Conservation (phyloP, 1,139 yeast species). For the Magnusiomyces clavatus region DNA sequence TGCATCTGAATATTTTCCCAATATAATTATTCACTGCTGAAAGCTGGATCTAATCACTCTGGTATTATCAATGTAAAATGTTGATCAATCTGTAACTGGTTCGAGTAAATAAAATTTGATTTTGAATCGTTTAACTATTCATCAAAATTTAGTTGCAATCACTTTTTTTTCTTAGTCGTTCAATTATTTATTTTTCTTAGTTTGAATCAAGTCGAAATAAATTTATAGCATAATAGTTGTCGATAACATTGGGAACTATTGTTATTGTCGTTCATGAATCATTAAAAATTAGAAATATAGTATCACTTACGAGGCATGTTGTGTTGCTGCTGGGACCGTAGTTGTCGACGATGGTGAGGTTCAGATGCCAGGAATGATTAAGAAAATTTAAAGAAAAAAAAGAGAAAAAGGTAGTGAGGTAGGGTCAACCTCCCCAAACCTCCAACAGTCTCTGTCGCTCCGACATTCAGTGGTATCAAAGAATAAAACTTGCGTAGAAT, state of each 20-base stretch:
- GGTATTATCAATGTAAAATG: neutral
- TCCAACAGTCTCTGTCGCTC: conserved; percentile 2
- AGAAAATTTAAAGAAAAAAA: conserved; percentile 1
- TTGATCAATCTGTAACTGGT: neutral
- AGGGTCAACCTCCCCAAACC: conserved; percentile 1
- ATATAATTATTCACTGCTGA: neutral
- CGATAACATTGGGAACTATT: too few species aligned
- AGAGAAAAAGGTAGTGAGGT: neutral
- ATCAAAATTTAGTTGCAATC: too few species aligned
- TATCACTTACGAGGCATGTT: conserved; percentile 16
- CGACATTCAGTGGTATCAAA: neutral
- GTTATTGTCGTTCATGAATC: too few species aligned
- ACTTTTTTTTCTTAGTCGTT: too few species aligned
- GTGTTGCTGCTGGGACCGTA: conserved; percentile 15
- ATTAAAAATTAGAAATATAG: neutral
- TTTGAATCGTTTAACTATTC: too few species aligned
- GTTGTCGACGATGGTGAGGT: conserved; percentile 15
- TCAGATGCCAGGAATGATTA: conserved; percentile 14
- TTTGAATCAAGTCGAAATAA: too few species aligned
- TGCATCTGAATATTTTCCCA: neutral
- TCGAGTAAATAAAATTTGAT: too few species aligned
- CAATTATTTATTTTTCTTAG: too few species aligned
- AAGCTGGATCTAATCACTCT: neutral
- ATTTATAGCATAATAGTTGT: too few species aligned
- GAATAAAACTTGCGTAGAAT: conserved; percentile 2